phyloP scores from a whole-genome alignment of 2,329 filamentous ascomycete genomes.

The Cladosporium sp. region DNA sequence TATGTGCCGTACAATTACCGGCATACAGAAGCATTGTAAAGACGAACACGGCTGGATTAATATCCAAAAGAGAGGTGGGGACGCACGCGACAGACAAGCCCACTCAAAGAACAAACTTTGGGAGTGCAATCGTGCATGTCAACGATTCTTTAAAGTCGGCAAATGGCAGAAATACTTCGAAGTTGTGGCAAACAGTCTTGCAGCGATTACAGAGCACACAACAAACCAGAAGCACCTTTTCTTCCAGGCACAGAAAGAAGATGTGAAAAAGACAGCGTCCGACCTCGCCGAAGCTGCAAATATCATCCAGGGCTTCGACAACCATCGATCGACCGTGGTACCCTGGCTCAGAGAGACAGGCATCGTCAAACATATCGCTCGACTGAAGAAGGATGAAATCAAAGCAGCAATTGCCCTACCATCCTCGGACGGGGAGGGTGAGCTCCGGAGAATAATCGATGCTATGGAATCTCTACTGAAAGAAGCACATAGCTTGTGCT shows the following conservation, averaged over 20 bases:
- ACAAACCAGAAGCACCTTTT: slow-evolving; percentile 11
- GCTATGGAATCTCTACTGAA: slow-evolving; percentile 7
- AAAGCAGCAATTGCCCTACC: slow-evolving; percentile 10
- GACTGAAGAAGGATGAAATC: slow-evolving; percentile 16
- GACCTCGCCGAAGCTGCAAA: slow-evolving; percentile 7
- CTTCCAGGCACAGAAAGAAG: slow-evolving; percentile 5
- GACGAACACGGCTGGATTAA: neutral
- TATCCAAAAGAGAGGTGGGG: neutral
- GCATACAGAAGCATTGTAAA: neutral
- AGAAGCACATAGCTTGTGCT: slow-evolving; percentile 13
- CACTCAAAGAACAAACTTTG: neutral
- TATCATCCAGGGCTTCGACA: slow-evolving; percentile 11
- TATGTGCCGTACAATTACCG: neutral
- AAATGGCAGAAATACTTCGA: neutral
- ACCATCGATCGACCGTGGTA: slow-evolving; percentile 12
- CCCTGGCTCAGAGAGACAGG: slow-evolving; percentile 14
- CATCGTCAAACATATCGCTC: slow-evolving; percentile 10
- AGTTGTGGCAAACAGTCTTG: neutral
- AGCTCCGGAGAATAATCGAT: slow-evolving; percentile 5
- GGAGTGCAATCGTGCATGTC: neutral
- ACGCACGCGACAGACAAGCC: neutral
- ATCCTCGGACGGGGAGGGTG: neutral
- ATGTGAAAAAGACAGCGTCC: neutral
- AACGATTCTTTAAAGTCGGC: neutral
- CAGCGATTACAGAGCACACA: neutral